Base-by-base conservation (phyloP, 176 grass and related monocot species). In the Melocanna baccifera region DNA sequence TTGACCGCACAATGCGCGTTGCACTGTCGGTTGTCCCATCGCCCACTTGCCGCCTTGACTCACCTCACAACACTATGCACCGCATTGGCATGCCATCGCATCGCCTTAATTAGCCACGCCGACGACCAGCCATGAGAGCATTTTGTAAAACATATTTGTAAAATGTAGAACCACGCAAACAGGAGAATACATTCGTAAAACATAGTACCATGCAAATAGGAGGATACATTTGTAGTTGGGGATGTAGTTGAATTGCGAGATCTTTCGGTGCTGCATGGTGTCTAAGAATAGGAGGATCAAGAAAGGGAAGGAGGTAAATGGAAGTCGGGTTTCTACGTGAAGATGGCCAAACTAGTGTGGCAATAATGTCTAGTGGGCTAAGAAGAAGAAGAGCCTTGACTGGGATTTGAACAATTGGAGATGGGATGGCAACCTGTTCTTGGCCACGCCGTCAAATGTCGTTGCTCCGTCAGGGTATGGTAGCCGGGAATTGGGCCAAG, bases 331-430 rank as follows among this genome's bases (percentile, higher is more conserved):
- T 85, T 56, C 57, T 74, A 20, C 53, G 59, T 57, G 64, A 72
- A 37, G 68, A 77, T 51, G 37, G 22, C 52, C 62, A 42, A 18
- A 22, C 56, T 72, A n/a, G 43, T 26, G 64, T 23, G 15, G 42
- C 74, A 43, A 80, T 62, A 61, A 83, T 79, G 80, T 16, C 84
- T 1, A 12, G 64, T 12, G 90, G 39, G 59, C 20, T 74, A n/a
- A n/a, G 71, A 91, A 50, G 61, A 79, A 86, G 67, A 92, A 64
- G 83, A 68, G 61, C 68, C 83, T 80, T 16, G 83, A 92, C 9
- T 92, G 90, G 90, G 75, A 89, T 59, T 53, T 92, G 86, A 89
- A 89, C 43, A 83, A 92, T 64, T 89, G 86, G 86, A 92, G 79
- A 41, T 92, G 90, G 90, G 86, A 92, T 41, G 3, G 51, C 34